Percentiles rank a stretch among this genome's conserved stretches.
Conservation (phyloP, 176 grass and related monocot species). For the Oryza brachyantha region DNA sequence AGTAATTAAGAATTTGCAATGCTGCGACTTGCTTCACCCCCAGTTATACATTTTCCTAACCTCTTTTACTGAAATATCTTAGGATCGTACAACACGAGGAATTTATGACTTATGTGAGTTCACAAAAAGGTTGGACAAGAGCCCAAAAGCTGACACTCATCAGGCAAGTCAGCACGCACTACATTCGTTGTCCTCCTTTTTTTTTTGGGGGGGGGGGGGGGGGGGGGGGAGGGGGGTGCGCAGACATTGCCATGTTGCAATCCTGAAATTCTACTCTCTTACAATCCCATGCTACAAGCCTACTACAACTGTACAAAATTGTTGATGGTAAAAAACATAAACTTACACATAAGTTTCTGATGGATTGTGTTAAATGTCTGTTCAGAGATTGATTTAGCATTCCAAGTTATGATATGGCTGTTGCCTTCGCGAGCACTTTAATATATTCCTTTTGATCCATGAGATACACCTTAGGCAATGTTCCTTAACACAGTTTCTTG, state of each 20-base stretch:
- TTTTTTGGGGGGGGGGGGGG: too few species aligned
- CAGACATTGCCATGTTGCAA: slow-evolving; percentile 1
- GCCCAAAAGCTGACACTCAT: slow-evolving; percentile 45
- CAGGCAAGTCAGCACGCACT: slow-evolving; percentile 41
- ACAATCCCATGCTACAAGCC: neutral
- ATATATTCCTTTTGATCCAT: neutral
- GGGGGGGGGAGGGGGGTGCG: too few species aligned
- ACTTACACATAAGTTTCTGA: neutral
- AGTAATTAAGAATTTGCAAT: slow-evolving; percentile 42
- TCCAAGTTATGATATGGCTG: neutral
- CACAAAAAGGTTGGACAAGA: slow-evolving; percentile 73
- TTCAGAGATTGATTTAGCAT: neutral
- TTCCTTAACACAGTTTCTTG: neutral
- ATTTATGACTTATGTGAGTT: slow-evolving; percentile 79
- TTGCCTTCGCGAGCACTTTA: neutral
- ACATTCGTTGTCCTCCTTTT: neutral
- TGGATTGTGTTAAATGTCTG: neutral
- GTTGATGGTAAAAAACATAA: neutral
- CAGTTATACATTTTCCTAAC: slow-evolving; percentile 20
- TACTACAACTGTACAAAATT: too few species aligned
- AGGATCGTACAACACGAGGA: slow-evolving; percentile 73
- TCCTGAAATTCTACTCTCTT: neutral
- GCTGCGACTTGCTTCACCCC: slow-evolving; percentile 5
- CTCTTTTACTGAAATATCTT: slow-evolving; percentile 20
- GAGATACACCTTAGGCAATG: neutral